Percentiles rank a stretch among this genome's conserved stretches.
Evolutionary conservation across 108 stramenopile genomes (phyloP).

Genomic region (Skeletonema tropicum): DNA sequence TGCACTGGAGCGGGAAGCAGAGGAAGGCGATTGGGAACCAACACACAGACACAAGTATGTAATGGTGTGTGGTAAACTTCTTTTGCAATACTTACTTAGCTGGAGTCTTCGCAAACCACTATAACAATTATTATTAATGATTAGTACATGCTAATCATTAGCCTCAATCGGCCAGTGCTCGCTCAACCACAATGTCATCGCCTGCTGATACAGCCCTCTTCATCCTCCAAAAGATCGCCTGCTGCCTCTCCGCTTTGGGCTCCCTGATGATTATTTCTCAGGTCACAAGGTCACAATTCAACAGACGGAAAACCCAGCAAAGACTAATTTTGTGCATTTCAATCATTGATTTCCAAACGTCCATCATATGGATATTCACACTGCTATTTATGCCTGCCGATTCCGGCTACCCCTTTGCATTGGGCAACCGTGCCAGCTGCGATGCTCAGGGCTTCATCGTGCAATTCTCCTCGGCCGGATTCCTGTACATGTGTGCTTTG

Average conservation of each 20-base stretch:
- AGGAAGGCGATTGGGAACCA: too few species aligned
- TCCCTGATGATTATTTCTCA: constrained; percentile 19
- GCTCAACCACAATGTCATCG: too few species aligned
- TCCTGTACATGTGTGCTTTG: constrained; percentile 9
- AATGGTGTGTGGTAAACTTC: too few species aligned
- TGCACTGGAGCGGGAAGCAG: too few species aligned
- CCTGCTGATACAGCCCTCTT: constrained; percentile 1
- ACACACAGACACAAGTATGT: too few species aligned
- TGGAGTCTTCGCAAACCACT: too few species aligned
- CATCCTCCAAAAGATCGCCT: constrained; percentile 2
- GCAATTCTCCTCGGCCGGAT: not conserved
- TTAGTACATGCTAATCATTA: too few species aligned
- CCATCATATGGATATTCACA: constrained; percentile 17
- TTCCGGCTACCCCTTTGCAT: not conserved
- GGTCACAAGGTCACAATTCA: constrained; percentile 5
- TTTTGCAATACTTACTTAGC: too few species aligned
- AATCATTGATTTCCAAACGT: constrained; percentile 9
- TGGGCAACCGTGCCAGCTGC: constrained; percentile 23
- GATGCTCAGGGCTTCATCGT: constrained; percentile 24
- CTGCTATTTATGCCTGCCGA: constrained; percentile 12
- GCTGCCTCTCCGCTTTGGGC: constrained; percentile 9
- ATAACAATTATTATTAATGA: too few species aligned
- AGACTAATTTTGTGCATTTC: constrained; percentile 17
- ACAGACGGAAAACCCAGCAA: constrained; percentile 8
- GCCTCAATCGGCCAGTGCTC: too few species aligned